Evolutionary conservation across 768 basidiomycete species (phyloP).

Genomic region (Kwoniella shandongensis): DNA sequence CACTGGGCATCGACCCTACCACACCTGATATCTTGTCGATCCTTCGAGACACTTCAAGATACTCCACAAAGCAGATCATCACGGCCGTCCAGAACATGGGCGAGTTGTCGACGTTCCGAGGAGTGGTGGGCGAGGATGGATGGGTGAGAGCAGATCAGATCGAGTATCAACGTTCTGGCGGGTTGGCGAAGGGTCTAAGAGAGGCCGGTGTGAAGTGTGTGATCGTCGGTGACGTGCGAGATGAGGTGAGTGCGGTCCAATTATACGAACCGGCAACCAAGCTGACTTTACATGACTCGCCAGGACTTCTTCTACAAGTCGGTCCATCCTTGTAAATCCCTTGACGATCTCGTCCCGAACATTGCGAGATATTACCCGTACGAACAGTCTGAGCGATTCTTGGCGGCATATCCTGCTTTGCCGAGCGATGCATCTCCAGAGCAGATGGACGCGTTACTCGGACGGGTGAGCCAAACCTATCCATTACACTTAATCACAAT

Average conservation of each 20-base stretch:
- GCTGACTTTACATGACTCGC: background rate
- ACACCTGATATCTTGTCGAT: conserved; percentile 59
- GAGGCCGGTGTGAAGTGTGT: conserved; percentile 65
- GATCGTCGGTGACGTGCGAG: conserved; percentile 67
- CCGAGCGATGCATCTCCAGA: conserved; percentile 56
- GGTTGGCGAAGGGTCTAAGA: conserved; percentile 60
- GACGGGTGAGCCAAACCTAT: conserved; percentile 58
- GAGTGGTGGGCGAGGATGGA: conserved; percentile 65
- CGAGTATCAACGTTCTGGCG: conserved; percentile 67
- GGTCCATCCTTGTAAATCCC: conserved; percentile 61
- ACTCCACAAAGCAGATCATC: conserved; percentile 58
- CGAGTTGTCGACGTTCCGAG: conserved; percentile 67
- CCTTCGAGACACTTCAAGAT: conserved; percentile 63
- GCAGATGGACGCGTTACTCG: conserved; percentile 59
- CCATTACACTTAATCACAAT: too few species aligned
- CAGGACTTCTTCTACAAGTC: conserved; percentile 66
- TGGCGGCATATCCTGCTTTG: conserved; percentile 57
- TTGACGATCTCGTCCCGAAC: conserved; percentile 62
- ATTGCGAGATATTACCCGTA: conserved; percentile 64
- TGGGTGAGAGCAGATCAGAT: conserved; percentile 63
- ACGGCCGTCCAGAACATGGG: conserved; percentile 64
- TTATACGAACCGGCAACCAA: background rate
- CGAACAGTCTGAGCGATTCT: conserved; percentile 58
- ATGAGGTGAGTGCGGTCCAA: conserved; percentile 65
- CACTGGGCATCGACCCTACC: conserved; percentile 62